A percentile compares a stretch with the other conserved stretches of the same genome.
These are phyloP conservation scores for Bauhinia variegata DNA, from an alignment of 306 rosid genomes.

Conservation along the genomic window DNA sequence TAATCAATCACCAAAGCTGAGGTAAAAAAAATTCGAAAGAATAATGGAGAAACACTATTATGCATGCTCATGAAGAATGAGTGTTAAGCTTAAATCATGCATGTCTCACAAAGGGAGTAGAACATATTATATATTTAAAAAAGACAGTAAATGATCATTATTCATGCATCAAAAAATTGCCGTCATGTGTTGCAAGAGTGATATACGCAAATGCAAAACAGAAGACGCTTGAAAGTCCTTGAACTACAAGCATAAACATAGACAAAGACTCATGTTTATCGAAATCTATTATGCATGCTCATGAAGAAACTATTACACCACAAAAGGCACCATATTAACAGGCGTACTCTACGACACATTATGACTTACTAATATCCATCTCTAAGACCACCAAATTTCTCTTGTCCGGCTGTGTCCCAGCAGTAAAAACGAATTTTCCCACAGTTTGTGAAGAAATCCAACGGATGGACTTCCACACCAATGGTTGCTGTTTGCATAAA, in stretches of 20 bases:
- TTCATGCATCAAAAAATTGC: background rate
- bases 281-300: background rate
- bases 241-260: background rate
- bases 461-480: constrained; percentile 80
- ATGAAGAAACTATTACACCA: background rate
- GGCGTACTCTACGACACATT: background rate
- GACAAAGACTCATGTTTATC: background rate
- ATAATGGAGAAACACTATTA: background rate
- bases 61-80: background rate
- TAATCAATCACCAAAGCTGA: too few relatives aligned
- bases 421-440: constrained; percentile 78
- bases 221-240: background rate
- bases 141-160: background rate
- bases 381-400: constrained; percentile 77
- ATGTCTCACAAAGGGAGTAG: background rate
- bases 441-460: constrained; percentile 80
- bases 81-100: too few relatives aligned
- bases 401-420: constrained; percentile 89
- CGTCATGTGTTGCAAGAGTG: too few relatives aligned
- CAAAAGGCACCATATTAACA: too few relatives aligned
- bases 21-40: background rate
- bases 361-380: constrained; percentile 71
- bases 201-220: background rate
- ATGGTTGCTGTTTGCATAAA: constrained; percentile 58
- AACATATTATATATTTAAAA: too few relatives aligned